Percentiles rank a stretch among this genome's conserved stretches.
Conservation (phyloP, 306 rosid species). For the Pterocarpus santalinus region DNA sequence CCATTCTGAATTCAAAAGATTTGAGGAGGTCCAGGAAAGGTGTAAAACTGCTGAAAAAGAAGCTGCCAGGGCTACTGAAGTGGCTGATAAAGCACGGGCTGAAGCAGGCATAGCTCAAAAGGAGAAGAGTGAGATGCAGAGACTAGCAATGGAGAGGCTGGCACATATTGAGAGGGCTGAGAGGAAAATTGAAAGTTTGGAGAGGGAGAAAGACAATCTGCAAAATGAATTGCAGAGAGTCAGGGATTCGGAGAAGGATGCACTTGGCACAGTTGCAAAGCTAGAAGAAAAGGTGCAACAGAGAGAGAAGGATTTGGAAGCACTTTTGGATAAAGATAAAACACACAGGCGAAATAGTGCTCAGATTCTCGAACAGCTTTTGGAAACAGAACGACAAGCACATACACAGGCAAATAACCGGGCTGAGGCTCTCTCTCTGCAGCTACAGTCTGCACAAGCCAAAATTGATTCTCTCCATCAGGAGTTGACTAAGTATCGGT, state of each 20-base stretch:
- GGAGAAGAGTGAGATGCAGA: constrained; percentile 90
- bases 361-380: constrained; percentile 80
- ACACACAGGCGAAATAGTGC: constrained; percentile 77
- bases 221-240: constrained; percentile 61
- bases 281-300: constrained; percentile 82
- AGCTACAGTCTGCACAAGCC: constrained; percentile 90
- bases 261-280: constrained; percentile 60
- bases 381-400: constrained; percentile 92
- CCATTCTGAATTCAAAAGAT: constrained; percentile 74
- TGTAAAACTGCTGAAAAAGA: constrained; percentile 81
- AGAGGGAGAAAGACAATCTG: constrained; percentile 69
- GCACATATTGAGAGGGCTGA: constrained; percentile 83
- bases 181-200: constrained; percentile 76
- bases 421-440: constrained; percentile 89
- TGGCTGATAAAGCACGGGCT: constrained; percentile 84
- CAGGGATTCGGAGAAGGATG: constrained; percentile 71
- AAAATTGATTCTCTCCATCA: constrained; percentile 88
- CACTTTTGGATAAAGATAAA: constrained; percentile 75
- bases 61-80: constrained; percentile 80
- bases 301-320: constrained; percentile 84
- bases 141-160: constrained; percentile 84
- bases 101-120: constrained; percentile 77
- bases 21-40: constrained; percentile 84
- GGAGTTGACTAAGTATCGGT: constrained; percentile 78
- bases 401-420: constrained; percentile 88